Evolutionary conservation across 192 early-diverging fungal species (phyloP).

Genomic region (Rhizophagus clarus): DNA sequence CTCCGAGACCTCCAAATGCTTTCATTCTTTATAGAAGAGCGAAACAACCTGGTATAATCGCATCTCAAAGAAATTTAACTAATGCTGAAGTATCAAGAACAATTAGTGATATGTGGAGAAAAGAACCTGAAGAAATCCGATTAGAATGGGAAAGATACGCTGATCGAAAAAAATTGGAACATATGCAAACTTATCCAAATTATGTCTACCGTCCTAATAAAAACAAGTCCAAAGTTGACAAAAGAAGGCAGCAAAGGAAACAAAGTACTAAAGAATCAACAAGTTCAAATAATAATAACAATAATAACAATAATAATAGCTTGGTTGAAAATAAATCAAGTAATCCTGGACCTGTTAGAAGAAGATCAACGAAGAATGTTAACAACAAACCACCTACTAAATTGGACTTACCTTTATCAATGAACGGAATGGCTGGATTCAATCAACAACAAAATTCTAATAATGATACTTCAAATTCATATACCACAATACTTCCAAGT

Average conservation of each 20-base stretch:
- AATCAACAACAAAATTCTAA: background rate
- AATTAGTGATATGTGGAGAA: slow-evolving; percentile 32
- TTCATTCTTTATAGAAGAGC: slow-evolving; percentile 29
- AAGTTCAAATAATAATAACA: background rate
- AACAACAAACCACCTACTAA: background rate
- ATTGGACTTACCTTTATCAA: background rate
- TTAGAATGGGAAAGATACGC: slow-evolving; percentile 31
- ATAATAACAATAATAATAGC: background rate
- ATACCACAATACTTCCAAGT: background rate
- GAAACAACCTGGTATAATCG: slow-evolving; percentile 32
- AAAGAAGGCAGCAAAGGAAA: background rate
- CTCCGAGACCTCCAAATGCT: slow-evolving; percentile 32
- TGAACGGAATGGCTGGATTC: background rate
- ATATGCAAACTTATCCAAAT: slow-evolving; percentile 30
- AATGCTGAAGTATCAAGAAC: slow-evolving; percentile 32
- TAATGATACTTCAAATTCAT: background rate
- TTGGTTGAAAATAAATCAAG: background rate
- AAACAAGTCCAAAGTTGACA: slow-evolving; percentile 27
- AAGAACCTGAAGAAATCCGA: slow-evolving; percentile 14
- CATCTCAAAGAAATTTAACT: slow-evolving; percentile 18
- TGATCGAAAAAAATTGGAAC: slow-evolving; percentile 26
- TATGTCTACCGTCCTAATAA: slow-evolving; percentile 31
- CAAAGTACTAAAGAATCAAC: background rate
- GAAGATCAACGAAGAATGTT: slow-evolving; percentile 5
- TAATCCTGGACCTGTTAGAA: background rate